Evolutionary conservation across 1,284 basidiomycete species (phyloP).

Genomic region (Rhodotorula glutinis): DNA sequence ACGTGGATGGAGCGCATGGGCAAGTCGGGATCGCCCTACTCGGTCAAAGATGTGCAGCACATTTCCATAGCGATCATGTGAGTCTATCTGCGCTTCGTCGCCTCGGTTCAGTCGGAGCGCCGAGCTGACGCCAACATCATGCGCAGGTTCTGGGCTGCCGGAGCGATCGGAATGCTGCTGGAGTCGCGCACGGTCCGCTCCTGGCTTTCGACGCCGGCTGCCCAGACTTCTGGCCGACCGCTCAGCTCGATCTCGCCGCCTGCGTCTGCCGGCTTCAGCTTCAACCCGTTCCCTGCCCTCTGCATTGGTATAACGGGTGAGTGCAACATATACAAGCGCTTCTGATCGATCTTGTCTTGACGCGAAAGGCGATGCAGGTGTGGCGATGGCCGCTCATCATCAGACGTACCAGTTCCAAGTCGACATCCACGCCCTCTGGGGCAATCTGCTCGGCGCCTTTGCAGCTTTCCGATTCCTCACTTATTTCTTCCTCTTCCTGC

Average conservation of each 20-base stretch:
- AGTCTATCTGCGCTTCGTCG: no score
- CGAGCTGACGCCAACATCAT: not conserved
- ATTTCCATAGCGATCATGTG: conserved; percentile 78
- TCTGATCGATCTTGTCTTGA: not conserved
- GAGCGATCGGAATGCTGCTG: conserved; percentile 81
- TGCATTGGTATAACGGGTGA: conserved; percentile 2
- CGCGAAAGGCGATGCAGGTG: conserved; percentile 52
- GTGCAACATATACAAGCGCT: not conserved
- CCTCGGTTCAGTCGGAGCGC: no score
- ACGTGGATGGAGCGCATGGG: conserved; percentile 96
- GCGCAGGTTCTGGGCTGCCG: conserved; percentile 93
- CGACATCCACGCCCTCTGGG: conserved; percentile 87
- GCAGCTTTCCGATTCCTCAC: conserved; percentile 74
- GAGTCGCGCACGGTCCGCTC: conserved; percentile 70
- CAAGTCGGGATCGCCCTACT: conserved; percentile 68
- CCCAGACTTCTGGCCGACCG: conserved; percentile 17
- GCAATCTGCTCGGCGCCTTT: conserved; percentile 79
- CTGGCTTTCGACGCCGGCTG: conserved; percentile 42
- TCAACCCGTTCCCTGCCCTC: conserved; percentile 78
- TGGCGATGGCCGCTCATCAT: conserved; percentile 92
- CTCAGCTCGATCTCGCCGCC: conserved; percentile 58
- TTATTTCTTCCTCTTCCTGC: conserved; percentile 91
- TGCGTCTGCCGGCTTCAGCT: conserved; percentile 69
- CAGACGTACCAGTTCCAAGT: conserved; percentile 84
- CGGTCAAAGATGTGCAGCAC: conserved; percentile 90